Conservation (phyloP, 2,329 filamentous ascomycete genomes). For the Xylogone sp. region DNA sequence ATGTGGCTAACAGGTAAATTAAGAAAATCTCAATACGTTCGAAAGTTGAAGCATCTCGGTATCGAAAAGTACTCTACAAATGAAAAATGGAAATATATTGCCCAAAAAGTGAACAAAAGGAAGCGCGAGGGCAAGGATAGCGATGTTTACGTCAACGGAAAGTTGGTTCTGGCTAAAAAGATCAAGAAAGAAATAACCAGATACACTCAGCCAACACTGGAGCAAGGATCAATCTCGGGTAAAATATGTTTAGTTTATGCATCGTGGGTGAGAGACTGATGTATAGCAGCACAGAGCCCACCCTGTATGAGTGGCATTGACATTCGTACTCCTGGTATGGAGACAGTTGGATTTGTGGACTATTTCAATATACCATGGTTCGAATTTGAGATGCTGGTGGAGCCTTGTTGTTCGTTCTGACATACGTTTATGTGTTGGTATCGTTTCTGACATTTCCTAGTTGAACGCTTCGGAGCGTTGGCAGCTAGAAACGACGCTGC, state of each 20-base stretch:
- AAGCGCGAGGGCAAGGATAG: conserved; percentile 12
- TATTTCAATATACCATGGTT: conserved; percentile 15
- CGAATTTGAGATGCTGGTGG: conserved; percentile 12
- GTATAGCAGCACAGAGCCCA: conserved; percentile 10
- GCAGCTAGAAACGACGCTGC: too few species aligned
- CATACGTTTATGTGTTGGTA: background rate
- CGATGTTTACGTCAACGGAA: conserved; percentile 9
- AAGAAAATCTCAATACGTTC: conserved; percentile 12
- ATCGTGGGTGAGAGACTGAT: conserved; percentile 2
- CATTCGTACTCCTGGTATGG: conserved; percentile 10
- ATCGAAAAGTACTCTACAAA: conserved; percentile 11
- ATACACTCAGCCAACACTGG: conserved; percentile 5
- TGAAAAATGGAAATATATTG: conserved; percentile 11
- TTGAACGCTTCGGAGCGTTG: too few species aligned
- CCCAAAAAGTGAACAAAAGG: conserved; percentile 9
- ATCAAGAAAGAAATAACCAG: conserved; percentile 9
- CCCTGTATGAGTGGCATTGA: conserved; percentile 9
- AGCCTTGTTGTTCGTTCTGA: conserved; percentile 6
- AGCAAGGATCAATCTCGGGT: conserved; percentile 5
- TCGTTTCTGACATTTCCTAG: too few species aligned
- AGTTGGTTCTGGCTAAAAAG: conserved; percentile 8
- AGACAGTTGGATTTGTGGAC: conserved; percentile 6
- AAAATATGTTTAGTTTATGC: background rate
- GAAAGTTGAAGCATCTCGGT: conserved; percentile 12
- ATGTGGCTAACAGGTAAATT: background rate